Evolutionary conservation across 2,329 filamentous ascomycete species (phyloP).

Genomic region (Neobulgaria alba): DNA sequence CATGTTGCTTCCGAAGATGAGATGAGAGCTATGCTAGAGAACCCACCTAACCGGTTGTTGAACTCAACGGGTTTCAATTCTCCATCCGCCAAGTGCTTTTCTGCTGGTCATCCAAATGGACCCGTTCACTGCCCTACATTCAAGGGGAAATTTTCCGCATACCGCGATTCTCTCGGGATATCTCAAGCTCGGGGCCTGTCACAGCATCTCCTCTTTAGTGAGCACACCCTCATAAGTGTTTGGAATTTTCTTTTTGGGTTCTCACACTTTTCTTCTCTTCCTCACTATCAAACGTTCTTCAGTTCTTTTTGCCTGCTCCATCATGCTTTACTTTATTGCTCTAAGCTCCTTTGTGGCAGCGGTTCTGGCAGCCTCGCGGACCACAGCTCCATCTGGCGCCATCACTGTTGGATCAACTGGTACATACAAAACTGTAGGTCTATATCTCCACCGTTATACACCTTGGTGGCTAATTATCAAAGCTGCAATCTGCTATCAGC

Average conservation of each 20-base stretch:
- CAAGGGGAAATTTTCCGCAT: constrained; percentile 2
- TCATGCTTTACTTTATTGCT: constrained; percentile 23
- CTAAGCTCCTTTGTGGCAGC: constrained; percentile 19
- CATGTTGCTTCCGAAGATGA: neutral
- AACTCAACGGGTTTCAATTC: neutral
- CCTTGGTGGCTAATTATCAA: too few relatives aligned
- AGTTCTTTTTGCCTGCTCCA: constrained; percentile 5
- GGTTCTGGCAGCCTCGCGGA: constrained; percentile 28
- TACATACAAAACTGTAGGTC: constrained; percentile 35
- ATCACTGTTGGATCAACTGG: constrained; percentile 36
- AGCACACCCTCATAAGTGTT: neutral
- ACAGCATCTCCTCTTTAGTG: neutral
- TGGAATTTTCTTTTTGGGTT: neutral
- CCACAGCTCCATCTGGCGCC: constrained; percentile 37
- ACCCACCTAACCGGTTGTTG: neutral
- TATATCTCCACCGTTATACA: neutral
- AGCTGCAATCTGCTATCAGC: constrained; percentile 42
- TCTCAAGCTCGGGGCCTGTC: neutral
- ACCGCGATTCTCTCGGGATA: neutral
- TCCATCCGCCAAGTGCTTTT: neutral
- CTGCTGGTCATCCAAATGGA: too few relatives aligned
- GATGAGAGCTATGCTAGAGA: neutral
- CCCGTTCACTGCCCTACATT: too few relatives aligned
- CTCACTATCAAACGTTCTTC: constrained; percentile 2
- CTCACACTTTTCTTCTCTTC: constrained; percentile 1